Conservation (phyloP, 1,284 basidiomycete species). For the Ustilago shanxiensis region DNA sequence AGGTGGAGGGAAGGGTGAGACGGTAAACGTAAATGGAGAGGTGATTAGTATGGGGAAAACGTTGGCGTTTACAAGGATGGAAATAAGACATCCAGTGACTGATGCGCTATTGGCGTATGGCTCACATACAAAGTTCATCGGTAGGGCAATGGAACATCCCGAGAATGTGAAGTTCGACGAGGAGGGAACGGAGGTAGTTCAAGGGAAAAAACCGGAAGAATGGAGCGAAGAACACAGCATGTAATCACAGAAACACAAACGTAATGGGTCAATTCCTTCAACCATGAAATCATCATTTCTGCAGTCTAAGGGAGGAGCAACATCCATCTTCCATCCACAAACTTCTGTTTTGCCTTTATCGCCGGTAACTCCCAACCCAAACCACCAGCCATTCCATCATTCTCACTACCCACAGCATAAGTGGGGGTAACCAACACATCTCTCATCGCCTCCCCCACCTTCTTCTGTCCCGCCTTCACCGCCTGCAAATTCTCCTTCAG, state of each 20-base stretch:
- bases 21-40: slow-evolving; percentile 42
- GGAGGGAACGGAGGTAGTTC: slow-evolving; percentile 79
- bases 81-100: slow-evolving; percentile 58
- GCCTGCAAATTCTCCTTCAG: slow-evolving; percentile 31
- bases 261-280: slow-evolving; percentile 2
- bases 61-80: slow-evolving; percentile 64
- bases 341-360: slow-evolving; percentile 59
- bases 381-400: slow-evolving; percentile 54
- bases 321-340: slow-evolving; percentile 63
- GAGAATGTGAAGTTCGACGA: slow-evolving; percentile 84
- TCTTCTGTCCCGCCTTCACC: slow-evolving; percentile 32
- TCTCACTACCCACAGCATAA: slow-evolving; percentile 63
- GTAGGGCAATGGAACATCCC: slow-evolving; percentile 79
- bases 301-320: slow-evolving; percentile 22
- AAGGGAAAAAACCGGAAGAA: slow-evolving; percentile 72
- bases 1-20: slow-evolving; percentile 72
- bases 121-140: slow-evolving; percentile 86
- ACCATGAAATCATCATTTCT: not conserved
- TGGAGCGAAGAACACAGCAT: slow-evolving; percentile 30
- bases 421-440: slow-evolving; percentile 62
- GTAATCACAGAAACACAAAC: slow-evolving; percentile 10
- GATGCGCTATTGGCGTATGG: slow-evolving; percentile 56
- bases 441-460: slow-evolving; percentile 21
- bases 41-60: slow-evolving; percentile 63
- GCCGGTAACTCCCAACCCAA: slow-evolving; percentile 66